phyloP scores from a whole-genome alignment of 805 yeast species.

The Sporopachydermia quercuum region DNA sequence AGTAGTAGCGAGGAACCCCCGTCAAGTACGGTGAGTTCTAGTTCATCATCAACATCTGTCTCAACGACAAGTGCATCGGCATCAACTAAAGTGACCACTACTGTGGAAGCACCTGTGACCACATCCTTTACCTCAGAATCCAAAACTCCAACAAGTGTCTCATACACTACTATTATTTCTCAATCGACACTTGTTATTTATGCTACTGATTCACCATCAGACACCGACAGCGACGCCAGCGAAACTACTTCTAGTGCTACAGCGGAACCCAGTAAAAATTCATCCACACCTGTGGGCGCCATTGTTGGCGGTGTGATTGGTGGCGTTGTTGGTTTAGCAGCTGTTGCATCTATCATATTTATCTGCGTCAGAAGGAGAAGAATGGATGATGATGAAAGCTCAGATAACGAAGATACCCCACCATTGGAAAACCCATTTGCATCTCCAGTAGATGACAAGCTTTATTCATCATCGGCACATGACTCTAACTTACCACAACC shows the following conservation, averaged over 20 bases:
- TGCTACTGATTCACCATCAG: background rate
- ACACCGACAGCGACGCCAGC: background rate
- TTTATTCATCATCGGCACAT: constrained; percentile 11
- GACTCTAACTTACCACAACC: constrained; percentile 9
- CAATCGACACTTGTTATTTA: background rate
- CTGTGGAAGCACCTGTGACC: constrained; percentile 5
- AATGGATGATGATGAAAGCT: constrained; percentile 25
- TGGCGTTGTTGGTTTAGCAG: constrained; percentile 28
- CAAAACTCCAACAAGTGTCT: constrained; percentile 1
- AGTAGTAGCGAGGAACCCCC: background rate
- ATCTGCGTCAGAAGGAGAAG: constrained; percentile 27
- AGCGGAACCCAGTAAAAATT: background rate
- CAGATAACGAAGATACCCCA: constrained; percentile 2
- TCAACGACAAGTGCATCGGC: background rate
- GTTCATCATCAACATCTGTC: constrained; percentile 2
- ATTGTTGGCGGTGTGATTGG: constrained; percentile 52
- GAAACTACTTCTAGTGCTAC: background rate
- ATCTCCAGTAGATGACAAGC: constrained; percentile 14
- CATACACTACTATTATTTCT: background rate
- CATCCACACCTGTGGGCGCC: constrained; percentile 26
- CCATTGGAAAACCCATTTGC: constrained; percentile 14
- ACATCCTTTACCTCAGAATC: constrained; percentile 2
- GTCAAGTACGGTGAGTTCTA: background rate
- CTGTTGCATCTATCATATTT: constrained; percentile 26
- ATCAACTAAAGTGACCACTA: constrained; percentile 1